Base-by-base conservation (phyloP, 805 yeast species). In the Cyberlindnera sargentensis region DNA sequence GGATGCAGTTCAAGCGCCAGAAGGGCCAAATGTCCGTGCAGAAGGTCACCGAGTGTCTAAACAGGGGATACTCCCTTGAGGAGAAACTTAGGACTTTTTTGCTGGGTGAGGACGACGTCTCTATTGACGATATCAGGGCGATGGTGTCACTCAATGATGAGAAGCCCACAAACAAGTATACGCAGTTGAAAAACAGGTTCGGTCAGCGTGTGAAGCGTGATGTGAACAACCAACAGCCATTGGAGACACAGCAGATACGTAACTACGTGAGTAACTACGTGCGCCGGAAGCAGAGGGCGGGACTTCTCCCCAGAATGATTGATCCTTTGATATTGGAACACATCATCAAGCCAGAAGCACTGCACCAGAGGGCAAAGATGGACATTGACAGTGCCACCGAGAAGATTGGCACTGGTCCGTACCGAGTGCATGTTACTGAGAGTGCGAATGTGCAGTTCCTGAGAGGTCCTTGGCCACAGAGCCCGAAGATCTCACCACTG, bases 381-480 rank as follows among this genome's bases (percentile, higher is more conserved):
- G 51, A 50, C 23, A 26, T 53, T 1, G 5, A 37, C 3, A 40
- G 43, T 15, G 42, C 45, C 3, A 31, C 31, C 5, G 25, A 30
- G 23, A 44, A 40, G n/a, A 24, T 47, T 4, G 6, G 26, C 1
- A 39, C 31, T 3, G 60, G 62, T 1, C 50, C 61, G 3, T 56
- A 56, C 33, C 37, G 39, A 23, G 52, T 51, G 0, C 53, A 49
- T 8, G 31, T 49, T 1, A 37, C 54, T 1, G 8, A n/a, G 3
- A 30, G 50, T 8, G 43, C 49, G 2, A 48, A 34, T 6, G 23
- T 53, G 2, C 8, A 31, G 5, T 55, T 56, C 15, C 30, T 56
- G 2, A 40, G 61, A 33, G 50, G 47, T 1, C 57, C 56, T 3
- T 52, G 54, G 51, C 39, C 34, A 10, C 60, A 57, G 40, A 40